These are phyloP conservation scores for Aspergillus pseudoterreus DNA, from an alignment of 2,329 filamentous ascomycete genomes.

Conservation along the genomic window DNA sequence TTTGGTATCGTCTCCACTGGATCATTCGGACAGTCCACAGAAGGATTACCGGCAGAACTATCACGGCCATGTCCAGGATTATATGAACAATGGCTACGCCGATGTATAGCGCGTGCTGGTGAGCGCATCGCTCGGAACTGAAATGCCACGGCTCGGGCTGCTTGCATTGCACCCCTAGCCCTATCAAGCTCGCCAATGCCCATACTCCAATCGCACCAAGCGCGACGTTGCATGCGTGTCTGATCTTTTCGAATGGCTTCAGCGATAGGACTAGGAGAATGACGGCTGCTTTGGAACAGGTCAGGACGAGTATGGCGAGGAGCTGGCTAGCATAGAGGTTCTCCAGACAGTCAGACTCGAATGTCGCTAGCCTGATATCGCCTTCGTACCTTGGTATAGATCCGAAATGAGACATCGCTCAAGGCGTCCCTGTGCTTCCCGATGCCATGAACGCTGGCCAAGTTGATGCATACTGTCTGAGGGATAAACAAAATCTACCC, in stretches of 20 bases:
- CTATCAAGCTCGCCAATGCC: background rate
- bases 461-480: background rate
- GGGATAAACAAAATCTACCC: background rate
- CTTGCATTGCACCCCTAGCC: background rate
- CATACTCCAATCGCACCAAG: background rate
- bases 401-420: background rate
- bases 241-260: background rate
- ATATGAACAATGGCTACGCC: background rate
- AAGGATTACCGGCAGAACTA: background rate
- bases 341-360: background rate
- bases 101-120: background rate
- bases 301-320: background rate
- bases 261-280: background rate
- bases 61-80: background rate
- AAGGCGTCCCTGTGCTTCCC: background rate
- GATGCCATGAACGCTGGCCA: background rate
- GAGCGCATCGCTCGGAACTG: background rate
- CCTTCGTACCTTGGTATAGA: background rate
- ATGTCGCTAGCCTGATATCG: too few relatives aligned
- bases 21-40: background rate
- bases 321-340: constrained; percentile 1
- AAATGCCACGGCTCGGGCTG: background rate
- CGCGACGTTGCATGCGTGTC: background rate
- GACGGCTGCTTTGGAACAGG: constrained; percentile 1
- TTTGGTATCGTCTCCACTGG: background rate